phyloP scores from a whole-genome alignment of 2,329 filamentous ascomycete genomes.

The Atkinsonella texensis region DNA sequence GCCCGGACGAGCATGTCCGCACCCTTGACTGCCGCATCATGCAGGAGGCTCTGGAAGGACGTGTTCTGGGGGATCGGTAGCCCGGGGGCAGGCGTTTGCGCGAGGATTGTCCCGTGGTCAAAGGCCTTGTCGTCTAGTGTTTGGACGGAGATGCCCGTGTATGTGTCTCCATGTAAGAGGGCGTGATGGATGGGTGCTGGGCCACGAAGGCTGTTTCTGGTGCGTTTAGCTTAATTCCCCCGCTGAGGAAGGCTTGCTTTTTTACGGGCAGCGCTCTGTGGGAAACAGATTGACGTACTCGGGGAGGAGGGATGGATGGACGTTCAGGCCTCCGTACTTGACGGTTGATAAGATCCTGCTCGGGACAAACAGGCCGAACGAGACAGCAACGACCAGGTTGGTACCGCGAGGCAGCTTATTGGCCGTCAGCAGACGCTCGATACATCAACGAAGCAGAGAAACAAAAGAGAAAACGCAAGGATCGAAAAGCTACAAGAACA shows the following conservation, averaged over 20 bases:
- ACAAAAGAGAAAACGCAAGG: neutral
- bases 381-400: conserved; percentile 83
- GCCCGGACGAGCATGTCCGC: conserved; percentile 58
- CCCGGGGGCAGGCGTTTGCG: conserved; percentile 51
- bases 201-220: conserved; percentile 71
- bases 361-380: conserved; percentile 86
- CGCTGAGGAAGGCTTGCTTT: no score
- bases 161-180: conserved; percentile 48
- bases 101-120: conserved; percentile 66
- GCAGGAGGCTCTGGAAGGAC: conserved; percentile 28
- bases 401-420: conserved; percentile 46
- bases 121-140: conserved; percentile 68
- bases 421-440: neutral
- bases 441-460: neutral
- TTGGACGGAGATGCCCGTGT: conserved; percentile 73
- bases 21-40: conserved; percentile 49
- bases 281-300: no score
- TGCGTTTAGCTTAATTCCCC: no score
- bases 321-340: conserved; percentile 78
- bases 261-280: no score
- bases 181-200: conserved; percentile 79
- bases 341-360: conserved; percentile 55
- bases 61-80: conserved; percentile 35
- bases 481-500: no score
- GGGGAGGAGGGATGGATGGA: conserved; percentile 85